Conservation (phyloP, 208 protist species). For the Crithidia brevicula region DNA sequence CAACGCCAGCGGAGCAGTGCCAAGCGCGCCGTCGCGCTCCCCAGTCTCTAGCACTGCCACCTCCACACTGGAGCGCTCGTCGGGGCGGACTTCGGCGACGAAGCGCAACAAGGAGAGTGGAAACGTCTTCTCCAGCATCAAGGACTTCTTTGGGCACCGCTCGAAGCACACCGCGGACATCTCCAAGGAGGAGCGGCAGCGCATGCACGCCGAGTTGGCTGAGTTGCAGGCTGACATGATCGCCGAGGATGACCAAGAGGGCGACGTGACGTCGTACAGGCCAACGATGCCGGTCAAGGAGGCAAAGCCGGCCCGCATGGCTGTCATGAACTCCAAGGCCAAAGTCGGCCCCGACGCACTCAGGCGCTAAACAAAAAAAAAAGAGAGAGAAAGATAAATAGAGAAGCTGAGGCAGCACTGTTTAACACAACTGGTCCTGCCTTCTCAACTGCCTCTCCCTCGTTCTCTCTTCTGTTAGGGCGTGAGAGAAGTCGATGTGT, state of each 20-base stretch:
- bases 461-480: too few relatives aligned
- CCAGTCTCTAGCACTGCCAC: background rate
- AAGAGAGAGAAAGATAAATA: background rate
- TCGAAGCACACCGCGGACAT: conserved; percentile 34
- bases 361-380: conserved; percentile 42
- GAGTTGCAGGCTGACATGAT: conserved; percentile 65
- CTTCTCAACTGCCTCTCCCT: too few relatives aligned
- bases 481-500: too few relatives aligned
- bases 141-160: conserved; percentile 32
- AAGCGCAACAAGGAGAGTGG: conserved; percentile 31
- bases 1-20: conserved; percentile 10
- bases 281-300: conserved; percentile 47
- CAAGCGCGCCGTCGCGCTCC: background rate
- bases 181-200: conserved; percentile 47
- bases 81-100: background rate
- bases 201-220: conserved; percentile 60
- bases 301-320: conserved; percentile 39
- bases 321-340: conserved; percentile 78
- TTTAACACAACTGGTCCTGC: too few relatives aligned
- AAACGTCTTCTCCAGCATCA: conserved; percentile 32
- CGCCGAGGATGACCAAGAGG: conserved; percentile 65
- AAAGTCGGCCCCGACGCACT: conserved; percentile 73
- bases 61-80: background rate
- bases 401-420: too few relatives aligned
- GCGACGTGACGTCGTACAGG: conserved; percentile 72